These are phyloP conservation scores for Penicillium salamii DNA, from an alignment of 495 filamentous ascomycete species.

Conservation along the genomic window DNA sequence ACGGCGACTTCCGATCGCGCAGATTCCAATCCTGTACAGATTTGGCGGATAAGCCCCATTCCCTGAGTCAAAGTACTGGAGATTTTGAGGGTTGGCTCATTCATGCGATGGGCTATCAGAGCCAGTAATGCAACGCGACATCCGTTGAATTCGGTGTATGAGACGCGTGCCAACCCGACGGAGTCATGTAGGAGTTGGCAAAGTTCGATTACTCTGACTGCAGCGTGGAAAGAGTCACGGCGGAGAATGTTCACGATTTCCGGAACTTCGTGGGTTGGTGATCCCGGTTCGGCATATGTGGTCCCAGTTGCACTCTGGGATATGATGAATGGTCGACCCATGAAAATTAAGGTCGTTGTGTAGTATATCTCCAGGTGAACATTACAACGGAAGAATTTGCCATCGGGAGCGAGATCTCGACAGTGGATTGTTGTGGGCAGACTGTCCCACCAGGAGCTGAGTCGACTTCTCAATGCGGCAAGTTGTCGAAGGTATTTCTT, in stretches of 20 bases:
- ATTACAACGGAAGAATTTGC: constrained; percentile 13
- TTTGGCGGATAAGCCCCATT: constrained; percentile 11
- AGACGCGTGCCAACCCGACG: constrained; percentile 16
- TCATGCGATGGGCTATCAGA: constrained; percentile 15
- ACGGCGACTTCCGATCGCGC: constrained; percentile 21
- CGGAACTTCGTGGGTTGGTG: not conserved
- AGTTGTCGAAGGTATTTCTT: constrained; percentile 9
- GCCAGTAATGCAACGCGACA: constrained; percentile 16
- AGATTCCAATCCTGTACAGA: constrained; percentile 12
- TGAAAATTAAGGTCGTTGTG: constrained; percentile 7
- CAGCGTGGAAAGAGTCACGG: constrained; percentile 10
- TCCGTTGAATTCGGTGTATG: constrained; percentile 18
- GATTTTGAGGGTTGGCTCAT: constrained; percentile 4
- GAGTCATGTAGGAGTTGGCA: constrained; percentile 18
- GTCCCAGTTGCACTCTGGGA: not conserved
- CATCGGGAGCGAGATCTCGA: constrained; percentile 7
- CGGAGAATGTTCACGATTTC: constrained; percentile 1
- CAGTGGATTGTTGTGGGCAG: constrained; percentile 12
- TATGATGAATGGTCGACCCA: constrained; percentile 13
- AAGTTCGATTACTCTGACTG: constrained; percentile 14
- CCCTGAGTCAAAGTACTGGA: constrained; percentile 9
- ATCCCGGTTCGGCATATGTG: not conserved
- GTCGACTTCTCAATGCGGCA: constrained; percentile 1
- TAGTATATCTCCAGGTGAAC: constrained; percentile 9
- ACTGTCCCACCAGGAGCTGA: constrained; percentile 10